Percentiles rank a stretch among this genome's conserved stretches.
phyloP scores from a whole-genome alignment of 805 yeast genomes.

The Hanseniaspora hatyaiensis region DNA sequence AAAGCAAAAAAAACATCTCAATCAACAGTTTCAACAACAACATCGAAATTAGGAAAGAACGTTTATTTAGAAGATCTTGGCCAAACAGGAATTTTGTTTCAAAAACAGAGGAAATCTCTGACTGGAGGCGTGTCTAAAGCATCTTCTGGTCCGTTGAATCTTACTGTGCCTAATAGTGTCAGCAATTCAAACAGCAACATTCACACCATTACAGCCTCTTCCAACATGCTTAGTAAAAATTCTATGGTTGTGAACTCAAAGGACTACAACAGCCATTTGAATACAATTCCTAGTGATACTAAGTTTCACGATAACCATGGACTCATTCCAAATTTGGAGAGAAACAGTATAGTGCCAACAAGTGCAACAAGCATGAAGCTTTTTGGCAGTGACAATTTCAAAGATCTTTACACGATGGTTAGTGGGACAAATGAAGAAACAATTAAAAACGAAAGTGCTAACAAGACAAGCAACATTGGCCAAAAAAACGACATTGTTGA shows the following conservation, averaged over 20 bases:
- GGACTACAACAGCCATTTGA: no score
- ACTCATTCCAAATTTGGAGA: background rate
- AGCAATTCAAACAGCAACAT: no score
- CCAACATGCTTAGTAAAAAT: no score
- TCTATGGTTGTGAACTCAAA: no score
- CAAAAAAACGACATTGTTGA: constrained; percentile 6
- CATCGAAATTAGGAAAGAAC: background rate
- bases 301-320: no score
- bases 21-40: background rate
- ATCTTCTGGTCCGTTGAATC: background rate
- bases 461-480: background rate
- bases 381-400: background rate
- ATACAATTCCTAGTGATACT: no score
- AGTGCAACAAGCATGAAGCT: background rate
- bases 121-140: background rate
- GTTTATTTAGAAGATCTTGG: constrained; percentile 2
- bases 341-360: background rate
- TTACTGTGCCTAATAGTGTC: no score
- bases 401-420: background rate
- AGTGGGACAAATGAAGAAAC: background rate
- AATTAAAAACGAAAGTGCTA: no score
- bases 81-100: background rate
- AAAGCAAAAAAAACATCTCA: background rate
- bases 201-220: no score
- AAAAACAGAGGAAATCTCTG: background rate